Base-by-base conservation (phyloP, 148 eudicot genomes). In the Oxyria digyna region DNA sequence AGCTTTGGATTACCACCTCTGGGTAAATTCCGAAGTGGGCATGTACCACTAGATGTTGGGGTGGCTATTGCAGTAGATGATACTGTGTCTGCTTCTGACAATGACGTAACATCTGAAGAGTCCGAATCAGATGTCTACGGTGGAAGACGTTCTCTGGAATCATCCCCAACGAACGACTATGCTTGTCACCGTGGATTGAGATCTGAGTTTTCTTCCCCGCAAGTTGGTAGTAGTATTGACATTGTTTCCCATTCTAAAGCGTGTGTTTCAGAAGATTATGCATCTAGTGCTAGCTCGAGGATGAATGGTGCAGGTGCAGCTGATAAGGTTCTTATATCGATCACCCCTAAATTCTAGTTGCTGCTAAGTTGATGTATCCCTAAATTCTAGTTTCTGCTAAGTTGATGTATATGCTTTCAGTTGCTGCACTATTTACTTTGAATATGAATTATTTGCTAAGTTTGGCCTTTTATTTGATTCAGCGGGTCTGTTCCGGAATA, bases 81-180 rank as follows among this genome's bases (percentile, higher is more conserved):
- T 40, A 76, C 84, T 54, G 76, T 69, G 38, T 80, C 87, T 29
- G 86, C 43, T 13, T 81, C 91, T 4, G 97, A 86, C 1, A 77
- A 80, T 73, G 93, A 81, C 24, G 68, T 77, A 42, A 78, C 78
- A 23, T 79, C 86, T 0, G 91, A 84, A 46, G 94, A 86, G 42
- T 85, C 91, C 0, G 97, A 91, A 62, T 87, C 80, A 31, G 96
- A 81, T 73, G 85, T 79, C 46, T 89, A 89, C 54, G 89, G 91
- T 40, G 91, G 87, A n/a, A 78, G 85, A 54, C 83, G 84, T 66
- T 91, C 94, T 0, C 76, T 87, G 17, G 94, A 91, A 77, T 87
- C 97, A 11, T 91, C 94, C 13, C 97, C 94, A 40, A 89, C 81
- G 59, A 88, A 87, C 67, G 85, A 78, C 54, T 81, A 87, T 68